Evolutionary conservation across 1,284 basidiomycete species (phyloP).

Genomic region (Inonotus obliquus): DNA sequence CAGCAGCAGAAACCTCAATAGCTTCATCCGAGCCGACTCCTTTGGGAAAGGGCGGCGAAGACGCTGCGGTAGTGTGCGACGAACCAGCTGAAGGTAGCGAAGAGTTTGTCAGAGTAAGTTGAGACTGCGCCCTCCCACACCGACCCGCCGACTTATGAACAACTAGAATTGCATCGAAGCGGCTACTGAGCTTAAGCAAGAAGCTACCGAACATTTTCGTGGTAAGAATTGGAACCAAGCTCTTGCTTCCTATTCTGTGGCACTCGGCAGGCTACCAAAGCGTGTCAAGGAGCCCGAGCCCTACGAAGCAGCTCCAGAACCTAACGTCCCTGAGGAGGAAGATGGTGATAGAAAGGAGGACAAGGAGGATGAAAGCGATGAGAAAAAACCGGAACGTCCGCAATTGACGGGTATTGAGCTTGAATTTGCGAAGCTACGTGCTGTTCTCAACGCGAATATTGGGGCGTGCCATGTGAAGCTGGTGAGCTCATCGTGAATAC

Average conservation of each 20-base stretch:
- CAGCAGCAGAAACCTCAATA: not conserved
- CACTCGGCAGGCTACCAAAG: constrained; percentile 52
- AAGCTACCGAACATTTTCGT: constrained; percentile 52
- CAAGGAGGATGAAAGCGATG: constrained; percentile 16
- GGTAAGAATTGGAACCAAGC: constrained; percentile 59
- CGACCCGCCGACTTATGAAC: not conserved
- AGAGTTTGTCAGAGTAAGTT: constrained; percentile 4
- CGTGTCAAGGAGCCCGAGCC: constrained; percentile 24
- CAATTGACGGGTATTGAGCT: constrained; percentile 34
- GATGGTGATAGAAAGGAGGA: constrained; percentile 6
- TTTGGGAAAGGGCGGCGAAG: not conserved
- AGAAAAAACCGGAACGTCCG: constrained; percentile 14
- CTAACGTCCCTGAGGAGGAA: not conserved
- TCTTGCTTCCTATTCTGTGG: constrained; percentile 55
- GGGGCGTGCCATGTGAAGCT: constrained; percentile 76
- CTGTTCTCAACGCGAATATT: constrained; percentile 74
- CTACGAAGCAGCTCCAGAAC: not conserved
- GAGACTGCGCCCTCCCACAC: not conserved
- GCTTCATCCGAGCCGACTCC: not conserved
- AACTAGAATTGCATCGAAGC: constrained; percentile 41
- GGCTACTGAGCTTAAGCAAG: constrained; percentile 56
- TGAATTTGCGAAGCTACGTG: constrained; percentile 52
- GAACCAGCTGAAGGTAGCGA: constrained; percentile 1
- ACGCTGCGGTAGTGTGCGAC: not conserved
- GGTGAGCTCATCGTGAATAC: constrained; percentile 37